Percentiles rank a stretch among this genome's conserved stretches.
phyloP scores from a whole-genome alignment of 2,329 filamentous ascomycete genomes.

The Pseudogymnoascus destructans region DNA sequence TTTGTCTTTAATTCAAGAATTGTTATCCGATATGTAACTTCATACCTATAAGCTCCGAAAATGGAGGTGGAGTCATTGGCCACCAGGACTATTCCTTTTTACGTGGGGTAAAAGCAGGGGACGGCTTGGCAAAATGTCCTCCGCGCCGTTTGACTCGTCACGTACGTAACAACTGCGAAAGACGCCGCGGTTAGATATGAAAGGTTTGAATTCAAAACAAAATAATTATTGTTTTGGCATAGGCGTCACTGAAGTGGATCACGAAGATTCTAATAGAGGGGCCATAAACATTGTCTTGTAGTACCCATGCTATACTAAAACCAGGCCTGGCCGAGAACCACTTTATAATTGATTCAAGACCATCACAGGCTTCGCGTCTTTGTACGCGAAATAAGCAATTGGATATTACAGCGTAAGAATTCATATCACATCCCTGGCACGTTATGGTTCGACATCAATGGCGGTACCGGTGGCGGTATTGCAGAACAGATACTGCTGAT shows the following conservation, averaged over 20 bases:
- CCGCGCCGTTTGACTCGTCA: neutral
- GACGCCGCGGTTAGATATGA: neutral
- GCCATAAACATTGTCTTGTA: neutral
- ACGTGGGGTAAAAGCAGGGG: slow-evolving; percentile 8
- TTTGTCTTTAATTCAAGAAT: slow-evolving; percentile 7
- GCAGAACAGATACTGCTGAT: slow-evolving; percentile 21
- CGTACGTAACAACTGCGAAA: neutral
- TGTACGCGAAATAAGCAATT: neutral
- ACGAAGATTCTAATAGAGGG: neutral
- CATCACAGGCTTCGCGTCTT: slow-evolving; percentile 2
- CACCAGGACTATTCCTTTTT: slow-evolving; percentile 7
- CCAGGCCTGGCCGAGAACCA: neutral
- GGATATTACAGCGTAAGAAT: neutral
- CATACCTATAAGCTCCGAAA: slow-evolving; percentile 8
- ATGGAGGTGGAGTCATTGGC: slow-evolving; percentile 8
- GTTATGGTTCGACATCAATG: slow-evolving; percentile 3
- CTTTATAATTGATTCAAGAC: neutral
- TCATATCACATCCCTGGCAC: slow-evolving; percentile 12
- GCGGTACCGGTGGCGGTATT: slow-evolving; percentile 14
- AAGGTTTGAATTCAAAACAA: neutral
- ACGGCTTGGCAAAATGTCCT: slow-evolving; percentile 3
- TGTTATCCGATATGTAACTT: neutral
- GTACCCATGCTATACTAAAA: neutral
- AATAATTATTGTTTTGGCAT: neutral
- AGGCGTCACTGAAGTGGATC: neutral